A percentile compares a stretch with the other conserved stretches of the same genome.
These are phyloP conservation scores for Puccinia horiana DNA, from an alignment of 1,284 basidiomycete genomes.

Conservation along the genomic window DNA sequence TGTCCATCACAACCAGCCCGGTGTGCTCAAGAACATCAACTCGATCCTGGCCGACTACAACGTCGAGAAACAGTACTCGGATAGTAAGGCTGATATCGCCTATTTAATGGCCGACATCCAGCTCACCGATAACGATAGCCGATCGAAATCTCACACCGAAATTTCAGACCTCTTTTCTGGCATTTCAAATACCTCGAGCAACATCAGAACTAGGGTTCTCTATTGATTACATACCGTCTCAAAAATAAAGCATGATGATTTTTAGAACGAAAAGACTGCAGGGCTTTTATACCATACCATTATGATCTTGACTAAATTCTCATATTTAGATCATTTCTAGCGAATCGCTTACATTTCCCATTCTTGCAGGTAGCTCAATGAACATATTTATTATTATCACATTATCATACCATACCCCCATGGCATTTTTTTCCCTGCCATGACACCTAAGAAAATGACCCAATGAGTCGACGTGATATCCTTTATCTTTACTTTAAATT, in stretches of 20 bases:
- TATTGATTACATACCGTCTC: constrained; percentile 36
- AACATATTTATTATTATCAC: background rate
- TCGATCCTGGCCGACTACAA: constrained; percentile 88
- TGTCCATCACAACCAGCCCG: constrained; percentile 95
- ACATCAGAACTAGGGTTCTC: constrained; percentile 55
- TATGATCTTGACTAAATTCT: background rate
- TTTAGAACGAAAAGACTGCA: background rate
- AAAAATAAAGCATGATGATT: background rate
- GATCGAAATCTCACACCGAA: constrained; percentile 60
- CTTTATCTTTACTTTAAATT: too few species aligned
- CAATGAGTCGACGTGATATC: background rate
- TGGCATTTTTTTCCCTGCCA: background rate
- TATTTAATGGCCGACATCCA: constrained; percentile 83
- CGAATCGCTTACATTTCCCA: background rate
- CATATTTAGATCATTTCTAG: too few species aligned
- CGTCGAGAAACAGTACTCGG: constrained; percentile 98
- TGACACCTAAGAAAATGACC: background rate
- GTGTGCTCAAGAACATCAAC: constrained; percentile 94
- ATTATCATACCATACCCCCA: background rate
- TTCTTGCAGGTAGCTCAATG: background rate
- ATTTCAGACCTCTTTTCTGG: constrained; percentile 78
- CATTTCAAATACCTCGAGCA: constrained; percentile 70
- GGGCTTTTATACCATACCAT: background rate
- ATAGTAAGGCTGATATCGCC: constrained; percentile 90
- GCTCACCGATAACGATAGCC: constrained; percentile 66